A percentile compares a stretch with the other conserved stretches of the same genome.
Evolutionary conservation across 2,329 filamentous ascomycete species (phyloP).

Genomic region (Botryotinia narcissicola): DNA sequence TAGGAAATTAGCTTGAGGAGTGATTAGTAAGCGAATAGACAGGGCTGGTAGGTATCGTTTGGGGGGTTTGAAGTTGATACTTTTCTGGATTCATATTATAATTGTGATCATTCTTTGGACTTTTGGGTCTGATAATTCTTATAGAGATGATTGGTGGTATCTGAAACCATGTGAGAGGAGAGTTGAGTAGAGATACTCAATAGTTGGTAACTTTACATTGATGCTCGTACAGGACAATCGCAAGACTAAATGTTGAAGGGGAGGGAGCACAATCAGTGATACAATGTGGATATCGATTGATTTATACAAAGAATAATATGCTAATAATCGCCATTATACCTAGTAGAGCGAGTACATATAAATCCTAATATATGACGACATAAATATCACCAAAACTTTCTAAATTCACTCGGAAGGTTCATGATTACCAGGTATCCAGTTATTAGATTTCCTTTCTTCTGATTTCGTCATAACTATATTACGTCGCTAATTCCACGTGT

Average conservation of each 20-base stretch:
- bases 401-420: not conserved
- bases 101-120: not conserved
- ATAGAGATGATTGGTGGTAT: not conserved
- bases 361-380: not conserved
- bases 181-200: not conserved
- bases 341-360: not conserved
- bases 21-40: not conserved
- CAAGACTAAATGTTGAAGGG: not conserved
- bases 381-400: not conserved
- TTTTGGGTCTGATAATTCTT: not conserved
- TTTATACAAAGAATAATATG: not conserved
- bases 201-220: not conserved
- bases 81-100: not conserved
- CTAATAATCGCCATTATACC: not conserved
- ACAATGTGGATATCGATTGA: not conserved
- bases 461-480: not conserved
- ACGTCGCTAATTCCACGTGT: not conserved
- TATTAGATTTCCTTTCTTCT: not conserved
- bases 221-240: not conserved
- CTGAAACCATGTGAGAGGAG: not conserved
- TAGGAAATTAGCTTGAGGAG: conserved; percentile 13
- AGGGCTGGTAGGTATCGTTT: not conserved
- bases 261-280: not conserved
- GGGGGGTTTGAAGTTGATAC: not conserved
- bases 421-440: not conserved